Evolutionary conservation across 1,284 basidiomycete genomes (phyloP).

Genomic region (Cutaneotrichosporon sp.): DNA sequence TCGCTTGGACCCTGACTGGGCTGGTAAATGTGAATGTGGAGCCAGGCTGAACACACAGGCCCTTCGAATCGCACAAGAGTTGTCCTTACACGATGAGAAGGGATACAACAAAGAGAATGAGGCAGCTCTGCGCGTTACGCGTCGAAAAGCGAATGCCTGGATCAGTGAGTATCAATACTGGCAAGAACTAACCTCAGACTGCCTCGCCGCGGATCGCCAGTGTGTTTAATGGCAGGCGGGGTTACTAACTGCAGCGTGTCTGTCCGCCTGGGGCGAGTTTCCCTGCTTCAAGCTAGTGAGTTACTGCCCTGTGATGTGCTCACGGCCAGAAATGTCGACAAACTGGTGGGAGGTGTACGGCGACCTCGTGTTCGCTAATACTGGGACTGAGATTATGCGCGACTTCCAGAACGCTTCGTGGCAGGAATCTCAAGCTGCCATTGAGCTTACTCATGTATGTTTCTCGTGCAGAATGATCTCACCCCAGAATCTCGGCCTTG

Average conservation of each 20-base stretch:
- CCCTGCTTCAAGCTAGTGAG: constrained; percentile 18
- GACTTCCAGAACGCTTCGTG: neutral
- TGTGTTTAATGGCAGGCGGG: neutral
- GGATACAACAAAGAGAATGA: constrained; percentile 8
- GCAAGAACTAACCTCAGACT: constrained; percentile 9
- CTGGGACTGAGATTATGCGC: neutral
- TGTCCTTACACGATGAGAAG: constrained; percentile 18
- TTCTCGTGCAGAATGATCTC: neutral
- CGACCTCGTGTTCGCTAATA: neutral
- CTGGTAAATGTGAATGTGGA: neutral
- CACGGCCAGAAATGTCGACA: constrained; percentile 19
- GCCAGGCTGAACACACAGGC: constrained; percentile 4
- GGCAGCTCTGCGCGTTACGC: neutral
- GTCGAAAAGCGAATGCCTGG: constrained; percentile 16
- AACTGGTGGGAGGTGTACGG: constrained; percentile 19
- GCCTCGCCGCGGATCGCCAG: constrained; percentile 23
- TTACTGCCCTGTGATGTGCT: neutral
- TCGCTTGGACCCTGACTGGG: constrained; percentile 23
- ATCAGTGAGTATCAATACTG: constrained; percentile 14
- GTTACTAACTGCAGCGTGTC: constrained; percentile 15
- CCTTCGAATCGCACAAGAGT: constrained; percentile 22
- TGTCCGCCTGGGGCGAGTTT: constrained; percentile 18
- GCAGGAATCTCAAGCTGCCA: neutral
- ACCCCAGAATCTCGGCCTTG: constrained; percentile 1
- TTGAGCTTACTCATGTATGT: constrained; percentile 8